Evolutionary conservation across 2,329 filamentous ascomycete species (phyloP), one percentile per base, ranked within the genome.

Genomic region (Xylariaceae sp.): DNA sequence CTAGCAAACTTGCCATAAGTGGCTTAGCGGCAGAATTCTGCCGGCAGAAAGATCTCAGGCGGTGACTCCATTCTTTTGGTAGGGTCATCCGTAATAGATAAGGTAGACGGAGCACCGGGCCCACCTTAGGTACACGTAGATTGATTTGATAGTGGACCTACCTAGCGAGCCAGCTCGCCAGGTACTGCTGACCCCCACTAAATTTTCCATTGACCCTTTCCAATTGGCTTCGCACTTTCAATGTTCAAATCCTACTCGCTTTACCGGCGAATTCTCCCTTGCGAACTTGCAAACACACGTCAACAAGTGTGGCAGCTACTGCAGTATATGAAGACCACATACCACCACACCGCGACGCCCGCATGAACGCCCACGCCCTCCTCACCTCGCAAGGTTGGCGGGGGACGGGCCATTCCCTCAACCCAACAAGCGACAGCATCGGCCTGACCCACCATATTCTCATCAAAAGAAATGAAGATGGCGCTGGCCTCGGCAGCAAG

Each of bases 381-480:
- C 83, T 97, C 60, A 84, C 85, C 58, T 81, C 83, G 59, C 90
- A 95, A 69, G 92, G 92, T 67, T 97, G 92, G 92, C 83, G 86
- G 51, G 92, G 92, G 58, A 81, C 84, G 35, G 92, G 92, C 56
- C 89, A 95, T 70, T 89, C 90, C 1, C 85, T 97, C 22, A 90
- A 96, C 65, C 81, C 86, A 53, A 83, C 76, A 15, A 77, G 81
- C 73, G 84, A 86, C 66, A 76, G 78, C 45, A 85, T 85, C 54
- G 92, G 92, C 39, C 84, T 97, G 47, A 83, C 85, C 22, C 88
- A 87, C 60, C 92, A 92, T 5, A 79, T 97, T 27, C 82, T 95
- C 35, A 80, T 96, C 49, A 84, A 87, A 51, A 86, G 88, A 61
- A 95, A 95, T 70, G 79, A 85, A 60, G 87, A 95, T 68, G 86